Evolutionary conservation across 768 basidiomycete genomes (phyloP), one percentile per base, ranked within the genome.

Genomic region (Lactarius indigo): DNA sequence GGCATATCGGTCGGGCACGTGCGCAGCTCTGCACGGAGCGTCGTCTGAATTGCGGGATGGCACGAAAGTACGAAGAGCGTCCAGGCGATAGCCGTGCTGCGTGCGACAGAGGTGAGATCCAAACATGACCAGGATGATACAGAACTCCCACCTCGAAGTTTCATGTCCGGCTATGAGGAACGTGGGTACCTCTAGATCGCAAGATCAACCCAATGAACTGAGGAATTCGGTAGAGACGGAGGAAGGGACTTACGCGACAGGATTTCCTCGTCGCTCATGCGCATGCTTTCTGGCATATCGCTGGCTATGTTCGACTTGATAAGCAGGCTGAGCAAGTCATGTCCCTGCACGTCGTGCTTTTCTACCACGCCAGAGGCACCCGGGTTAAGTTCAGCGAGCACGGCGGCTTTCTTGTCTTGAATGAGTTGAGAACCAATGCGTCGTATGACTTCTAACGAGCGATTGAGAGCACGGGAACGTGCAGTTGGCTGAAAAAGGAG

Each of bases 371-470:
- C 62, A 1, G 60, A 50, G 10, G 41, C 64, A 33, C 35, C 20
- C 9, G 23, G 17, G 44, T 30, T 37, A 23, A 26, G 30, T 28
- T 63, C 70, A 28, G 64, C 63, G 20, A 71, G 55, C 12, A 78
- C 69, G 10, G 74, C 75, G 10, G 69, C 73, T 72, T 87, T 87
- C 70, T 85, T 88, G 10, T 84, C 78, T 8, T 68, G 64, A 23
- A 87, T 66, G 7, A 89, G 76, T 41, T 84, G 75, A 18, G 72
- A 72, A 5, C 85, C 87, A 57, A 89, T 84, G 13, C 80, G 77
- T 20, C 70, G 64, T 78, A 87, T 87, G 0, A 79, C 82, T 1
- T 64, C 70, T 37, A 76, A 74, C 6, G 83, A 80, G 7, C 62
- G 65, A 31, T 61, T 59, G 31, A 75, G 64, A 37, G 41, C 62